A percentile compares a stretch with the other conserved stretches of the same genome.
These are phyloP conservation scores for Macadamia tetraphylla DNA, from an alignment of 164 flowering plant genomes.

Conservation along the genomic window DNA sequence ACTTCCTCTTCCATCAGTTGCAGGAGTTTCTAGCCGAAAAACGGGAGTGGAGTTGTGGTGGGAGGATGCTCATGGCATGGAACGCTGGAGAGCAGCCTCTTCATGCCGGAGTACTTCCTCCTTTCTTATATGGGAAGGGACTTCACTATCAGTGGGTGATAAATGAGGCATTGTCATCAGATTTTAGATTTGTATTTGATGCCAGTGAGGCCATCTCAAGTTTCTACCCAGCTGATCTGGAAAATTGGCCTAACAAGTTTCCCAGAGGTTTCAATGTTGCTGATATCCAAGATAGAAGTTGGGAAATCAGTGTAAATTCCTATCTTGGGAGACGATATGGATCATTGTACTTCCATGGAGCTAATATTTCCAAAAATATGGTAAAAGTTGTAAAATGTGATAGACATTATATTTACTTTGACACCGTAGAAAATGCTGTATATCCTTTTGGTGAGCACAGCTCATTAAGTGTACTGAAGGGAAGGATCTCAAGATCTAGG, in stretches of 20 bases:
- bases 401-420: conserved; percentile 38
- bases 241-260: conserved; percentile 10
- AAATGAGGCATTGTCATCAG: conserved; percentile 65
- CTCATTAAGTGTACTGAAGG: conserved; percentile 32
- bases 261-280: conserved; percentile 8
- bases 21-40: conserved; percentile 55
- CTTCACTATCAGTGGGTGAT: conserved; percentile 69
- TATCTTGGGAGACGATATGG: conserved; percentile 63
- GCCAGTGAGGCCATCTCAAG: conserved; percentile 67
- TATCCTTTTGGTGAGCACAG: conserved; percentile 22
- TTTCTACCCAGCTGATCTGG: conserved; percentile 32
- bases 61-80: conserved; percentile 77
- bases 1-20: conserved; percentile 50
- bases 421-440: conserved; percentile 25
- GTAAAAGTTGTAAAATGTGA: conserved; percentile 52
- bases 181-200: conserved; percentile 75
- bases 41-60: conserved; percentile 32
- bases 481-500: conserved; percentile 22
- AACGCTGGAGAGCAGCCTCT: conserved; percentile 62
- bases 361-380: conserved; percentile 36
- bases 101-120: conserved; percentile 84
- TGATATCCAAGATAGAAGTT: conserved; percentile 33
- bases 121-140: conserved; percentile 79
- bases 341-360: conserved; percentile 46
- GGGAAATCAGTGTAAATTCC: conserved; percentile 63